Conservation (phyloP, 495 filamentous ascomycete species). For the Penicillium canescens region DNA sequence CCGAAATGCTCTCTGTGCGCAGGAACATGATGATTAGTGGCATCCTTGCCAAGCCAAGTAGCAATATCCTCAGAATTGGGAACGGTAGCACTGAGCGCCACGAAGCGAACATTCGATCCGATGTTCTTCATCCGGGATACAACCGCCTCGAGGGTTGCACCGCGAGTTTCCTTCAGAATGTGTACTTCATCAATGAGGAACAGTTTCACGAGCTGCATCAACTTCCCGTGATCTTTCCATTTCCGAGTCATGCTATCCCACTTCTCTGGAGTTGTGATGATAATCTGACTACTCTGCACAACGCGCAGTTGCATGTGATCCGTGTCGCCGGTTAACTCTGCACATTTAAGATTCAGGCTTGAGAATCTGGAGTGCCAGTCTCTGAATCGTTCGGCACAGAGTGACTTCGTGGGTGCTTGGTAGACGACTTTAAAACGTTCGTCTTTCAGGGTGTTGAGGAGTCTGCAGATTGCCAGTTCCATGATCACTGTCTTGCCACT, state of each 20-base stretch:
- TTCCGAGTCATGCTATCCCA: conserved; percentile 98
- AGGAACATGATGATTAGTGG: conserved; percentile 63
- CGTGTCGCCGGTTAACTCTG: conserved; percentile 91
- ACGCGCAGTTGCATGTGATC: conserved; percentile 69
- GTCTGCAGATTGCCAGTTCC: conserved; percentile 86
- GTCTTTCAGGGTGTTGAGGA: conserved; percentile 60
- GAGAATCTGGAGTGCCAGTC: conserved; percentile 90
- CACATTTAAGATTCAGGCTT: conserved; percentile 71
- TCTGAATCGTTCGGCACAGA: conserved; percentile 78
- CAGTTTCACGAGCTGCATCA: conserved; percentile 83
- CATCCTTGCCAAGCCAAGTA: conserved; percentile 82
- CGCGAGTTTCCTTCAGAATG: conserved; percentile 85
- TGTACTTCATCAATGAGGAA: conserved; percentile 98
- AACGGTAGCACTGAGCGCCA: conserved; percentile 90
- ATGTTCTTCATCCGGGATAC: conserved; percentile 96
- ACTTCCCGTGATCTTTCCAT: conserved; percentile 85
- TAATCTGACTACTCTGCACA: conserved; percentile 82
- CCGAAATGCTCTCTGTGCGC: conserved; percentile 81
- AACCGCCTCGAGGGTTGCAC: conserved; percentile 91
- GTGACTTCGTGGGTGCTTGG: conserved; percentile 89
- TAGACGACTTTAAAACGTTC: conserved; percentile 91
- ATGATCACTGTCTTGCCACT: conserved; percentile 92
- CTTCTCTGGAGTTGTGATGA: conserved; percentile 96
- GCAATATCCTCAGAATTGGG: conserved; percentile 93
- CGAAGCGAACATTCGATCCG: conserved; percentile 81